Conservation (phyloP, 306 rosid species). For the Adenanthera pavonina region DNA sequence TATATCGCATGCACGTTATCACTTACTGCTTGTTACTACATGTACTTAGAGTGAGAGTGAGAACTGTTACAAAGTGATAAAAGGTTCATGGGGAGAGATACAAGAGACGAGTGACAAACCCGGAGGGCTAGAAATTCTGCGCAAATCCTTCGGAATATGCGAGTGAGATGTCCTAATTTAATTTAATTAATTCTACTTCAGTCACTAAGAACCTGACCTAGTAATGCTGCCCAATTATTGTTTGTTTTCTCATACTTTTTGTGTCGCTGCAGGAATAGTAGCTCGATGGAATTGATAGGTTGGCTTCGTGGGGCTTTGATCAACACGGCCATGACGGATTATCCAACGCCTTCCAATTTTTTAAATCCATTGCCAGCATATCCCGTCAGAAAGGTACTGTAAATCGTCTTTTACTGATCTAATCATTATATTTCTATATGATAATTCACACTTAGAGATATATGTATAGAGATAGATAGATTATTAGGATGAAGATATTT, state of each 20-base stretch:
- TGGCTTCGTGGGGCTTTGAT: conserved; percentile 60
- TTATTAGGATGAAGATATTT: too few relatives aligned
- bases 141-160: conserved; percentile 74
- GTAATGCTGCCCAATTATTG: background rate
- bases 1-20: conserved; percentile 14
- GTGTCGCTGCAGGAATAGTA: conserved; percentile 38
- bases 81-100: conserved; percentile 66
- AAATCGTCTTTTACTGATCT: background rate
- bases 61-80: conserved; percentile 76
- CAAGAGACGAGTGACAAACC: conserved; percentile 38
- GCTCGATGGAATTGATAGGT: conserved; percentile 21
- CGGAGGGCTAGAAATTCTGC: conserved; percentile 53
- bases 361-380: conserved; percentile 74
- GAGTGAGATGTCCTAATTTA: conserved; percentile 43
- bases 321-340: conserved; percentile 83
- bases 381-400: conserved; percentile 75
- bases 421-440: background rate
- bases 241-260: background rate
- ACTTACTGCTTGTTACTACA: background rate
- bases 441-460: background rate
- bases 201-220: background rate
- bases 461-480: background rate
- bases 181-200: background rate
- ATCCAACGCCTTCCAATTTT: conserved; percentile 88
- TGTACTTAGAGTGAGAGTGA: conserved; percentile 71